These are phyloP conservation scores for Leccinum rimulosum DNA, from an alignment of 768 basidiomycete species.

Conservation along the genomic window DNA sequence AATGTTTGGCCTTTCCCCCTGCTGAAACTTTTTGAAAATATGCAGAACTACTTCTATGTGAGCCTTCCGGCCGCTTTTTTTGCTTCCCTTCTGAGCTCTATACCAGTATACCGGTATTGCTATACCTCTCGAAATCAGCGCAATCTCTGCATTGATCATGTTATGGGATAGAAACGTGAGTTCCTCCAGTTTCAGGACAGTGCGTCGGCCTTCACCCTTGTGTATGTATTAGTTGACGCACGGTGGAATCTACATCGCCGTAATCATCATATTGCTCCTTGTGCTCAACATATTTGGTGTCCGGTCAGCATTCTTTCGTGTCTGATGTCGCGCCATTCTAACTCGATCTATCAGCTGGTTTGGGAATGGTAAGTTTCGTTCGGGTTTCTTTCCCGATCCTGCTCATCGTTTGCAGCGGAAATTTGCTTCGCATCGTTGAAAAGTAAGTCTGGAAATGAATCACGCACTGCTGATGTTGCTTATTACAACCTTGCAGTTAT, in stretches of 20 bases:
- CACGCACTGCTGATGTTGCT: background rate
- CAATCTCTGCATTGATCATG: conserved; percentile 44
- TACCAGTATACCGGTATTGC: conserved; percentile 32
- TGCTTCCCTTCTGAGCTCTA: background rate
- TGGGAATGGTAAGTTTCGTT: conserved; percentile 18
- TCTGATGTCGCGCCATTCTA: conserved; percentile 35
- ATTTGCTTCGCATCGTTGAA: conserved; percentile 23
- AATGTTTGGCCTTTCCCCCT: background rate
- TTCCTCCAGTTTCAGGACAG: background rate
- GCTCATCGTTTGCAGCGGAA: conserved; percentile 19
- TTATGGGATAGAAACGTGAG: conserved; percentile 45
- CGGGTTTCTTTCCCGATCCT: background rate
- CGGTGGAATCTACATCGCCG: conserved; percentile 38
- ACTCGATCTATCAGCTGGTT: conserved; percentile 24
- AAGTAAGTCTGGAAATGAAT: conserved; percentile 11
- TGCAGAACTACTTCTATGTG: conserved; percentile 36
- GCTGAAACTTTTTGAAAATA: background rate
- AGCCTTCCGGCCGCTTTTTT: background rate
- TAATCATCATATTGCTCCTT: conserved; percentile 37
- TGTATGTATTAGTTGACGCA: conserved; percentile 32
- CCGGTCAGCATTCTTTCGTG: conserved; percentile 36
- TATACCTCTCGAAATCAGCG: conserved; percentile 50
- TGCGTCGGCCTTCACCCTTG: conserved; percentile 6
- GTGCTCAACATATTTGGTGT: conserved; percentile 48
- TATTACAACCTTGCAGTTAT: conserved; percentile 25